Evolutionary conservation across 75 land plant species (phyloP), one percentile per base, ranked within the genome.

Genomic region (Selaginella tamariscina): DNA sequence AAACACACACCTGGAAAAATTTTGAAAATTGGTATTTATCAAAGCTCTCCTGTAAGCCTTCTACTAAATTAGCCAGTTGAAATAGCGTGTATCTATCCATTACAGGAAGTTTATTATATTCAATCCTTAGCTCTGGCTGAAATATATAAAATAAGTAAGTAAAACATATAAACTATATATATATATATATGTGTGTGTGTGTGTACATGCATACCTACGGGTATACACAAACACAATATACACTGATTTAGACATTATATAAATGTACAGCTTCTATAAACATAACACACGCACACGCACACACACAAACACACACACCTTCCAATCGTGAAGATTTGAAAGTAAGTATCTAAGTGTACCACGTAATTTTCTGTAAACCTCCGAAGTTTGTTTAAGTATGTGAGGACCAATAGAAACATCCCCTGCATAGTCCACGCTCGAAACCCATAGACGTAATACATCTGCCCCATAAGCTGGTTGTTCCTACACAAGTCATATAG

Each of bases 381-480:
- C 99, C 30, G 99, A 87, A 84, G 83, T 95, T 79, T 95, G 99
- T 32, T 83, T 82, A 18, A 95, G 79, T 8, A 91, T 81, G 69
- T 87, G 91, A 55, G 88, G 80, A 0, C 99, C 96, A 74, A 95
- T 82, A 80, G 84, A 26, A 18, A 88, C 92, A 81, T 95, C 99
- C 55, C 85, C 85, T 33, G 96, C 85, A 63, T 95, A 95, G 70
- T 95, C 99, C 2, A 95, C 99, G 77, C 99, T 95, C 23, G 99
- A 81, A 5, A 95, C 99, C 99, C 99, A 95, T 30, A 95, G 92
- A 18, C 99, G 80, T 30, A 95, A 76, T 2, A 87, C 89, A 83
- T 95, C 99, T 49, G 99, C 99, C 67, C 99, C 99, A 82, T 85
- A 95, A 55, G 82, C 96, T 32, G 94, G 98, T 27, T 74, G 73